Conservation (phyloP, 2,329 filamentous ascomycete genomes). For the Venturiaceae sp. region DNA sequence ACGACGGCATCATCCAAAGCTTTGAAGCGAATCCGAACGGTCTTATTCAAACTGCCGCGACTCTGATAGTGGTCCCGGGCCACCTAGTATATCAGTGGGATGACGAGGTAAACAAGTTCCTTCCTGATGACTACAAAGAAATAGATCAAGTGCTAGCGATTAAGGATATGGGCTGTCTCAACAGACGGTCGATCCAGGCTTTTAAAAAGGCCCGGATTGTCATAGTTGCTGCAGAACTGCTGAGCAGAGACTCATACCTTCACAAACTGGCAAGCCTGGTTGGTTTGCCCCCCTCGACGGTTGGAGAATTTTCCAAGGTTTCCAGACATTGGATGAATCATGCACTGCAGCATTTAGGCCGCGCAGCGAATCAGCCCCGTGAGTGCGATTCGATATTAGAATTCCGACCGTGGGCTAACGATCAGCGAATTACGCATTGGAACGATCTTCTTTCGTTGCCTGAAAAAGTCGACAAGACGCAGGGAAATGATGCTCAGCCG, state of each 20-base stretch:
- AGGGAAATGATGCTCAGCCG: too few relatives aligned
- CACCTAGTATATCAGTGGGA: conserved; percentile 50
- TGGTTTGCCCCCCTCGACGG: neutral
- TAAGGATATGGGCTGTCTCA: conserved; percentile 28
- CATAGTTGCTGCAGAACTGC: conserved; percentile 40
- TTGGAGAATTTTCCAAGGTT: too few relatives aligned
- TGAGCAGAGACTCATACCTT: conserved; percentile 39
- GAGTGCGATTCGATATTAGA: too few relatives aligned
- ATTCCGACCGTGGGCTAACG: too few relatives aligned
- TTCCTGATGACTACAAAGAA: conserved; percentile 19
- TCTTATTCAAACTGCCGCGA: conserved; percentile 41
- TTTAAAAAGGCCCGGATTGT: conserved; percentile 44
- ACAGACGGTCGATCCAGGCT: conserved; percentile 29
- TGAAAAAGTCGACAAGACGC: too few relatives aligned
- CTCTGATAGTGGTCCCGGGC: conserved; percentile 48
- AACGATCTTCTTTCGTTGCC: too few relatives aligned
- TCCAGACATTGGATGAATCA: too few relatives aligned
- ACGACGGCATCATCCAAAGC: conserved; percentile 8
- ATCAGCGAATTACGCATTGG: too few relatives aligned
- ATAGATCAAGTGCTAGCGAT: conserved; percentile 34
- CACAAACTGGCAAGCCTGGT: neutral
- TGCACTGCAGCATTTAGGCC: too few relatives aligned
- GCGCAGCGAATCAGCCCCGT: too few relatives aligned
- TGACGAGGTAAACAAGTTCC: conserved; percentile 42
- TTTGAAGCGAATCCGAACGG: conserved; percentile 11